Evolutionary conservation across 2,329 filamentous ascomycete genomes (phyloP).

Genomic region (Curvularia hawaiiensis): DNA sequence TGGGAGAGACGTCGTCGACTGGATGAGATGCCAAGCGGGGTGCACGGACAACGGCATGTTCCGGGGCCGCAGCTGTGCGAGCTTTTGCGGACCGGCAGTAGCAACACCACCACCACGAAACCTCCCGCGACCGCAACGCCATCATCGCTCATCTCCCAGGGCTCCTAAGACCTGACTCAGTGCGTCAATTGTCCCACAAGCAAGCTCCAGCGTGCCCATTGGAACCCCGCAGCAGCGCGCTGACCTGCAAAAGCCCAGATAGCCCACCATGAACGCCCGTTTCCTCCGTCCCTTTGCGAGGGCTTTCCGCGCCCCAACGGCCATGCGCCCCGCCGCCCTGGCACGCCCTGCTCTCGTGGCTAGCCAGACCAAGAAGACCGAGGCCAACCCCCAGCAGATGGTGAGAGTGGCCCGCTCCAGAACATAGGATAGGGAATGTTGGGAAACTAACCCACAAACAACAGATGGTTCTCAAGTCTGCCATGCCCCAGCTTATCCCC

Average conservation of each 20-base stretch:
- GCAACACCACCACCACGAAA: constrained; percentile 27
- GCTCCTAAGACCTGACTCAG: constrained; percentile 33
- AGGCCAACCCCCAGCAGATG: constrained; percentile 43
- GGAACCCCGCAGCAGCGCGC: constrained; percentile 32
- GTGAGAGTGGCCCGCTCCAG: constrained; percentile 19
- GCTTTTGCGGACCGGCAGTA: constrained; percentile 38
- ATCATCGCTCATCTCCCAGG: constrained; percentile 44
- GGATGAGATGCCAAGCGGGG: constrained; percentile 16
- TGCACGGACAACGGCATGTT: constrained; percentile 32
- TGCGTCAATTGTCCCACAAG: constrained; percentile 34
- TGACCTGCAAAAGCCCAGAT: constrained; percentile 37
- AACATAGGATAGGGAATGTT: background rate
- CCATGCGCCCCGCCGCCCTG: constrained; percentile 42
- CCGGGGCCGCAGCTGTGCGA: constrained; percentile 29
- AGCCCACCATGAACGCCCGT: constrained; percentile 50
- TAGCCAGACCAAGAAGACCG: constrained; percentile 45
- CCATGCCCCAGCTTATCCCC: constrained; percentile 53
- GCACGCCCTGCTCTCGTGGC: constrained; percentile 44
- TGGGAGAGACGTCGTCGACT: background rate
- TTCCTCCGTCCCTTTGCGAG: constrained; percentile 50
- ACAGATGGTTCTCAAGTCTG: constrained; percentile 49
- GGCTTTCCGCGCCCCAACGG: constrained; percentile 47
- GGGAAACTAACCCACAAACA: constrained; percentile 21
- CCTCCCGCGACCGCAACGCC: constrained; percentile 36
- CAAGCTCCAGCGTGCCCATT: constrained; percentile 34